These are phyloP conservation scores for Ustilago loliicola DNA, from an alignment of 1,284 basidiomycete species.

Conservation along the genomic window DNA sequence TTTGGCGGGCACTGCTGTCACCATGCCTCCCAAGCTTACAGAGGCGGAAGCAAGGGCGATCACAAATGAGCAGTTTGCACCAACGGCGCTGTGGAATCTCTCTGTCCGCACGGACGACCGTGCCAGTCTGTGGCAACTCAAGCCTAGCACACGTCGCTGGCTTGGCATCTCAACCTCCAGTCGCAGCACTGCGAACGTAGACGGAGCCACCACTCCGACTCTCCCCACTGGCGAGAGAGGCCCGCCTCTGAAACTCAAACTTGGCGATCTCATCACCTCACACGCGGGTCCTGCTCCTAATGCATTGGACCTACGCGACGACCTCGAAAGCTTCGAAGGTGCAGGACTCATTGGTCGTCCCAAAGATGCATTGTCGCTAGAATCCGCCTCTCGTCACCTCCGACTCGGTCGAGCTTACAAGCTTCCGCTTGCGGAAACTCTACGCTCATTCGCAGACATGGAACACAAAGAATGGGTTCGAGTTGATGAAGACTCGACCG, in stretches of 20 bases:
- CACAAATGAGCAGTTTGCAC: not conserved
- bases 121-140: conserved; percentile 8
- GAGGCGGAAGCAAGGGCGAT: conserved; percentile 13
- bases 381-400: conserved; percentile 16
- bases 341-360: conserved; percentile 17
- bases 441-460: conserved; percentile 19
- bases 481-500: conserved; percentile 17
- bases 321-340: conserved; percentile 5
- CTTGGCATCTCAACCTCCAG: conserved; percentile 13
- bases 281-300: not conserved
- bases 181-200: not conserved
- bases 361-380: not conserved
- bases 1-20: not conserved
- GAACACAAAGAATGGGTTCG: conserved; percentile 32
- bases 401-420: conserved; percentile 28
- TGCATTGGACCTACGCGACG: conserved; percentile 4
- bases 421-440: conserved; percentile 14
- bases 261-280: conserved; percentile 9
- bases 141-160: conserved; percentile 26
- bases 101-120: conserved; percentile 18
- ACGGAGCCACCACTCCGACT: not conserved
- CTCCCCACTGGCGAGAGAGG: not conserved
- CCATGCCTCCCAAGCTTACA: not conserved
- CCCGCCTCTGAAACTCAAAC: not conserved
- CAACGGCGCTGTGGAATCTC: conserved; percentile 9